Percentiles rank a stretch among this genome's conserved stretches.
Evolutionary conservation across 768 basidiomycete genomes (phyloP).

Genomic region (Mycena olivaceomarginata): DNA sequence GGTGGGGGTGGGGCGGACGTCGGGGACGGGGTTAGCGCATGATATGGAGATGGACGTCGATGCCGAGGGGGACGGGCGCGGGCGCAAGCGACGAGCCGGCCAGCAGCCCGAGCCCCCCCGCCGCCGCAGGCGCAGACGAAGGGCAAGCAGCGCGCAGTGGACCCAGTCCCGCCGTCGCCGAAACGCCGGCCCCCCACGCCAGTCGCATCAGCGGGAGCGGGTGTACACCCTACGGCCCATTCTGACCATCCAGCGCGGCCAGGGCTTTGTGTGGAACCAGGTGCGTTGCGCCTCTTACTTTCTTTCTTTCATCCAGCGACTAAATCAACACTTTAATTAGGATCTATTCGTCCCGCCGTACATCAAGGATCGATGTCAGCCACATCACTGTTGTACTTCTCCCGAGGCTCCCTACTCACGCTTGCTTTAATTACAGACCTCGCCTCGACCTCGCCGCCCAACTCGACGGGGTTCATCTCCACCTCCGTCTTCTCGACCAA

Average conservation of each 20-base stretch:
- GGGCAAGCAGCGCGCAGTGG: slow-evolving; percentile 88
- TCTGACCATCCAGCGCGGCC: slow-evolving; percentile 89
- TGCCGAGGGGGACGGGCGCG: slow-evolving; percentile 52
- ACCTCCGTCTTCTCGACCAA: slow-evolving; percentile 82
- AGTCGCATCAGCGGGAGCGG: slow-evolving; percentile 65
- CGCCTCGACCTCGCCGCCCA: slow-evolving; percentile 82
- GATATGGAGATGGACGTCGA: slow-evolving; percentile 77
- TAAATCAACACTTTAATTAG: slow-evolving; percentile 57
- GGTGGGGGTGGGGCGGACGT: slow-evolving; percentile 50
- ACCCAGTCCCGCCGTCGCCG: slow-evolving; percentile 73
- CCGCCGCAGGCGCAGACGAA: slow-evolving; percentile 60
- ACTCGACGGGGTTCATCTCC: slow-evolving; percentile 75
- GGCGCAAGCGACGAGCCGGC: slow-evolving; percentile 47
- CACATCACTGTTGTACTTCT: too few species aligned
- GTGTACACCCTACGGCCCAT: slow-evolving; percentile 85
- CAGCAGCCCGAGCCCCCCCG: slow-evolving; percentile 47
- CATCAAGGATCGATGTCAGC: slow-evolving; percentile 61
- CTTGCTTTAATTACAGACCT: slow-evolving; percentile 47
- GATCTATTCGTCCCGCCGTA: slow-evolving; percentile 93
- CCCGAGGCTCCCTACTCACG: too few species aligned
- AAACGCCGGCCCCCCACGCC: slow-evolving; percentile 67
- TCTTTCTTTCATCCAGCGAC: slow-evolving; percentile 4
- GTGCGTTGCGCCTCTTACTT: slow-evolving; percentile 61
- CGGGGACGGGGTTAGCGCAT: slow-evolving; percentile 59
- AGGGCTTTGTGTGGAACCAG: slow-evolving; percentile 96